Evolutionary conservation across 768 basidiomycete species (phyloP).

Genomic region (Leccinum arenicola): DNA sequence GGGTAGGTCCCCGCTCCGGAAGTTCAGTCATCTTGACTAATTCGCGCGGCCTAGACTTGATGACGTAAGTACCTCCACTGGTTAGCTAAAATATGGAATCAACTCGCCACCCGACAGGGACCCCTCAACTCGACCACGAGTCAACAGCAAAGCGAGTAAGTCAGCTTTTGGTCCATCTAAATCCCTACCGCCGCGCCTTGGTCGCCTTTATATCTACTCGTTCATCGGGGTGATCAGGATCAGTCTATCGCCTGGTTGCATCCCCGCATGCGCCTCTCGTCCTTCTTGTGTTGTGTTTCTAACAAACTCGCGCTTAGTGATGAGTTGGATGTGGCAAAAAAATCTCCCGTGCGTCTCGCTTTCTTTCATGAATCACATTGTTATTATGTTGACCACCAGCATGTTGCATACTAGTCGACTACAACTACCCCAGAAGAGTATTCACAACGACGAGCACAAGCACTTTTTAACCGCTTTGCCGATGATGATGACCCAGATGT

Average conservation of each 20-base stretch:
- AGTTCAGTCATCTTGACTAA: background rate
- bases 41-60: slow-evolving; percentile 21
- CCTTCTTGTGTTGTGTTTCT: slow-evolving; percentile 64
- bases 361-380: background rate
- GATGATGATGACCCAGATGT: slow-evolving; percentile 46
- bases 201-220: slow-evolving; percentile 11
- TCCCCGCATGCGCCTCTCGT: slow-evolving; percentile 57
- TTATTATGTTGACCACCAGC: slow-evolving; percentile 1
- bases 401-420: background rate
- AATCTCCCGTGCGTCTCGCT: slow-evolving; percentile 27
- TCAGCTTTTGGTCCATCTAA: slow-evolving; percentile 23
- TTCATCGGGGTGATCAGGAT: slow-evolving; percentile 23
- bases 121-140: slow-evolving; percentile 25
- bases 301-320: slow-evolving; percentile 51
- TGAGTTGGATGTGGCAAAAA: slow-evolving; percentile 37
- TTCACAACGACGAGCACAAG: slow-evolving; percentile 45
- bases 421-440: slow-evolving; percentile 37
- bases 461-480: slow-evolving; percentile 61
- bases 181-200: slow-evolving; percentile 9
- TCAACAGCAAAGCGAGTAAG: slow-evolving; percentile 30
- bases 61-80: slow-evolving; percentile 30
- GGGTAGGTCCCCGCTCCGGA: slow-evolving; percentile 11
- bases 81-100: slow-evolving; percentile 14
- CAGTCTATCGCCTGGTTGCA: slow-evolving; percentile 26
- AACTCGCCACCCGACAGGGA: slow-evolving; percentile 20